These are phyloP conservation scores for Anaeromyces robustus DNA, from an alignment of 192 early-diverging fungal genomes.

Conservation along the genomic window DNA sequence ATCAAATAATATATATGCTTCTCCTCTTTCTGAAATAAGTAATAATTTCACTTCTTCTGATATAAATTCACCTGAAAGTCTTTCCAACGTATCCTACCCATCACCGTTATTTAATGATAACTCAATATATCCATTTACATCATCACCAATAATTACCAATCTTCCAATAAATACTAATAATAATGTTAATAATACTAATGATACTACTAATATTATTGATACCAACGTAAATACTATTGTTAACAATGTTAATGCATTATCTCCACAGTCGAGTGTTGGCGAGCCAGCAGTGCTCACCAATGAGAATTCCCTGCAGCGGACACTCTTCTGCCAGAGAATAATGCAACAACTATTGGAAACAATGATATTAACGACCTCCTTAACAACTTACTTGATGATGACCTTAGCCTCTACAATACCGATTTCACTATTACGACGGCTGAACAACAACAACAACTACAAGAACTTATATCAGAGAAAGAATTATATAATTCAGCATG, in stretches of 20 bases:
- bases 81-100: not conserved
- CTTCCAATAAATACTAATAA: not conserved
- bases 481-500: not conserved
- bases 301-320: not conserved
- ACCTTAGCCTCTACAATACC: not conserved
- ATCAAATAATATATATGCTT: not conserved
- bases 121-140: not conserved
- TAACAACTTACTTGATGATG: not conserved
- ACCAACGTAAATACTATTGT: not conserved
- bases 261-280: not conserved
- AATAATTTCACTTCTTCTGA: not conserved
- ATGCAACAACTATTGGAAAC: not conserved
- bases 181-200: too few relatives aligned
- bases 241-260: not conserved
- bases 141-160: not conserved
- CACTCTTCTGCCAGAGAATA: not conserved
- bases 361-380: not conserved
- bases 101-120: not conserved
- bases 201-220: not conserved
- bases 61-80: not conserved
- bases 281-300: not conserved
- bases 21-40: not conserved
- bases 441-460: not conserved
- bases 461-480: not conserved
- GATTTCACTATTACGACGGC: not conserved